Conservation (phyloP, 192 early-diverging fungal species). For the Kappamyces sp. region DNA sequence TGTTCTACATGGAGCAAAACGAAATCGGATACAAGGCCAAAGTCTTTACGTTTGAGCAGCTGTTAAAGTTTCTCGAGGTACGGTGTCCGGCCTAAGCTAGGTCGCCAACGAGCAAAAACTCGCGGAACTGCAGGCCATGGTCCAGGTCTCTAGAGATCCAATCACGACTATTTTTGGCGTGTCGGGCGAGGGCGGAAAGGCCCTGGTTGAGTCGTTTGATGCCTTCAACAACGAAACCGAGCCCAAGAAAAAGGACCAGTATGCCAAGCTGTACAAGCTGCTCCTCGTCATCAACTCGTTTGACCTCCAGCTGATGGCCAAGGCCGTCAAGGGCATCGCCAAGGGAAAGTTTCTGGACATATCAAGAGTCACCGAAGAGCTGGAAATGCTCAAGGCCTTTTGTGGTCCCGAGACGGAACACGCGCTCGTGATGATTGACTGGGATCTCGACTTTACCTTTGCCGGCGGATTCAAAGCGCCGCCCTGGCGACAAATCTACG, state of each 20-base stretch:
- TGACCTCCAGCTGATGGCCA: slow-evolving; percentile 44
- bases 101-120: slow-evolving; percentile 42
- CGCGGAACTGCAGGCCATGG: slow-evolving; percentile 42
- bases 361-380: slow-evolving; percentile 42
- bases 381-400: slow-evolving; percentile 50
- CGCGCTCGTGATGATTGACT: slow-evolving; percentile 46
- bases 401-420: slow-evolving; percentile 26
- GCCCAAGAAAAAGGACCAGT: slow-evolving; percentile 38
- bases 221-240: slow-evolving; percentile 37
- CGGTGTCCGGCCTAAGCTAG: slow-evolving; percentile 21
- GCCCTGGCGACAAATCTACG: slow-evolving; percentile 58
- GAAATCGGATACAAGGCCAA: slow-evolving; percentile 14
- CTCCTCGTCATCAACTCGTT: slow-evolving; percentile 46
- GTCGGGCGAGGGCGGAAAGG: slow-evolving; percentile 15
- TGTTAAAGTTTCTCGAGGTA: slow-evolving; percentile 24
- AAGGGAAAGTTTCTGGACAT: slow-evolving; percentile 41
- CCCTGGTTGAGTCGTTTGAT: slow-evolving; percentile 50
- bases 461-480: slow-evolving; percentile 54
- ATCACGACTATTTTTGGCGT: slow-evolving; percentile 47
- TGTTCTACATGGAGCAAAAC: slow-evolving; percentile 36
- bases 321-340: slow-evolving; percentile 36
- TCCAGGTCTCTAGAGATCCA: slow-evolving; percentile 42
- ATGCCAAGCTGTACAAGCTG: slow-evolving; percentile 48
- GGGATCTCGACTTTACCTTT: slow-evolving; percentile 63
- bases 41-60: slow-evolving; percentile 38